Base-by-base conservation (phyloP, 164 flowering plant genomes). In the Berberis vulgaris region DNA sequence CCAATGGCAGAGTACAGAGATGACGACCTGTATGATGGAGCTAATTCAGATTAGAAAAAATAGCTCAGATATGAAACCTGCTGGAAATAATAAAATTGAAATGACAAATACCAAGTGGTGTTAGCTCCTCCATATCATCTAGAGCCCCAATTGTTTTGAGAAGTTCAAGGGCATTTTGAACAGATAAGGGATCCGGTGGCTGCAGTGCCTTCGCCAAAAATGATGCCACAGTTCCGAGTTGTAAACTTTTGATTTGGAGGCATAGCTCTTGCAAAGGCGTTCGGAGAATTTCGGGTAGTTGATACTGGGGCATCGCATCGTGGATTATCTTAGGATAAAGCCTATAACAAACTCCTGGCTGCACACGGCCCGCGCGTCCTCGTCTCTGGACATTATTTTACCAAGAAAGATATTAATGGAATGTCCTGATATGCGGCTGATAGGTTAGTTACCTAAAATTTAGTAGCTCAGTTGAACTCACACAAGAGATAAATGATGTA, bases 301-400 rank as follows among this genome's bases (percentile, higher is more conserved):
- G 97, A 76, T 81, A 94, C 68, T 86, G 80, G 38, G 75, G 85
- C 96, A 90, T 86, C 56, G 91, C 88, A 71, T 87, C 93, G 70
- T 88, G 80, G 56, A 90, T 76, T 53, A 87, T 45, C 76, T 82
- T 88, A 41, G 98, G 97, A 77, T 91, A 94, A 64, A 91, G 66
- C 68, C 89, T 83, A 73, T 82, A 94, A 76, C 98, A 94, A 61
- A 87, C 78, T 67, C 98, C 98, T 68, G 98, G 86, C 62, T 83
- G 97, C 74, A 88, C 96, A 74, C 98, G 97, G 3, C 98, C 98
- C 54, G 98, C 98, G 72, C 97, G 98, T 38, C 98, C 98, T 63
- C 97, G 82, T 78, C 98, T 94, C 97, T 94, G 81, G 9, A 74
- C 66, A 65, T 60, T 50, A 5, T 54, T 38, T 26, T 26, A 26